Base-by-base conservation (phyloP, 306 rosid species). In the Quercus wislizeni region DNA sequence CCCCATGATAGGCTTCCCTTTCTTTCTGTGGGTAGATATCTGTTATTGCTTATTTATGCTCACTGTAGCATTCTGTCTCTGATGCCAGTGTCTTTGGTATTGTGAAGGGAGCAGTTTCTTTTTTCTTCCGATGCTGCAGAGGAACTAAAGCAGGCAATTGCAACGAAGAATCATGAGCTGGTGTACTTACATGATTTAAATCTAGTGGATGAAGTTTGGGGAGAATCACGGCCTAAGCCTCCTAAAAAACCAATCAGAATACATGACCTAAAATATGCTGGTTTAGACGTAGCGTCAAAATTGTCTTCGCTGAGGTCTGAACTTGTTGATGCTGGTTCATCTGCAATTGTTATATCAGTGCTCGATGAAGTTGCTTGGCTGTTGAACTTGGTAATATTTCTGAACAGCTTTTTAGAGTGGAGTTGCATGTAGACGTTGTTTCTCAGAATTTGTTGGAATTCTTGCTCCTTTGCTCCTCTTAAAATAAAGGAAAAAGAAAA, bases 61-160 rank as follows among this genome's bases (percentile, higher is more conserved):
- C 52, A 14, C 61, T 78, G 5, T 25, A 17, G 82, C 19, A 72
- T 76, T 75, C 49, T 72, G 80, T 83, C 71, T 82, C 91, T 95
- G 87, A 92, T 89, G 81, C 35, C 75, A 72, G 82, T 83, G 69
- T 79, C 82, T 83, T 87, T 85, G 74, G 75, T 86, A 76, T 84
- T 82, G 86, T 92, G 93, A 92, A 94, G 99, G 99, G 89, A 88
- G 90, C 99, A 92, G 99, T 95, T 91, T 90, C 98, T 95, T 74
- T 92, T 95, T 87, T 91, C 99, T 65, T 85, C 91, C 27, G 98
- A 92, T 90, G 92, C 92, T 87, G 96, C 99, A 31, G 93, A 90
- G 81, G 98, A 92, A 80, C 84, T 92, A 79, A 91, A 88, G 90
- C 90, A 81, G 70, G 91, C 82, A 75, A 89, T 95, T 82, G 85